These are phyloP conservation scores for Penicillium cataractarum DNA, from an alignment of 495 filamentous ascomycete species.

Conservation along the genomic window DNA sequence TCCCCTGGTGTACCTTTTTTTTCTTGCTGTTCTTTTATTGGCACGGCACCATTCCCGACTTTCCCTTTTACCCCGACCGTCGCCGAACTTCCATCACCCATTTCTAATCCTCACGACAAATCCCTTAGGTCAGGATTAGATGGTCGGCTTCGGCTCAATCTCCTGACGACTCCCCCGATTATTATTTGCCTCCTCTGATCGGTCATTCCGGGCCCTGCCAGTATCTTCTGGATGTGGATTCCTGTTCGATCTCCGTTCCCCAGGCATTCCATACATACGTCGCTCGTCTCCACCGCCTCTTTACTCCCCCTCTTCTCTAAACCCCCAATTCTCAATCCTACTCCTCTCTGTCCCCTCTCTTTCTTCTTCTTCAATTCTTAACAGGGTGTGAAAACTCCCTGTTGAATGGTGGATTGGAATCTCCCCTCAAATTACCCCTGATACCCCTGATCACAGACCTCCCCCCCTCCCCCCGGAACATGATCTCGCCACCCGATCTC, in stretches of 20 bases:
- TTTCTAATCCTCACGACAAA: slow-evolving; percentile 3
- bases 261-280: slow-evolving; percentile 18
- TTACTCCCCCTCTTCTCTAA: slow-evolving; percentile 29
- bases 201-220: slow-evolving; percentile 4
- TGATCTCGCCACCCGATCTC: slow-evolving; percentile 65
- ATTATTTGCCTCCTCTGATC: slow-evolving; percentile 17
- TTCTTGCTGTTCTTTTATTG: slow-evolving; percentile 1
- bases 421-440: not conserved
- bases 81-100: not conserved
- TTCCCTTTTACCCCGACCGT: not conserved
- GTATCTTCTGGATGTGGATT: slow-evolving; percentile 30
- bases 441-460: slow-evolving; percentile 19
- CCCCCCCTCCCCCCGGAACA: slow-evolving; percentile 35
- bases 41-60: slow-evolving; percentile 4
- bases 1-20: not conserved
- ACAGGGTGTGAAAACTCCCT: not conserved
- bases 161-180: not conserved
- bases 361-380: slow-evolving; percentile 18
- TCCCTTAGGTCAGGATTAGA: not conserved
- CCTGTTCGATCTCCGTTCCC: slow-evolving; percentile 23
- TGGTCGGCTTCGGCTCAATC: slow-evolving; percentile 7
- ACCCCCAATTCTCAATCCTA: slow-evolving; percentile 6
- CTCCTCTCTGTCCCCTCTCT: slow-evolving; percentile 5
- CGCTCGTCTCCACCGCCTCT: slow-evolving; percentile 24
- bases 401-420: slow-evolving; percentile 11